Conservation (phyloP, 2,329 filamentous ascomycete species). For the Rutstroemia sp. region DNA sequence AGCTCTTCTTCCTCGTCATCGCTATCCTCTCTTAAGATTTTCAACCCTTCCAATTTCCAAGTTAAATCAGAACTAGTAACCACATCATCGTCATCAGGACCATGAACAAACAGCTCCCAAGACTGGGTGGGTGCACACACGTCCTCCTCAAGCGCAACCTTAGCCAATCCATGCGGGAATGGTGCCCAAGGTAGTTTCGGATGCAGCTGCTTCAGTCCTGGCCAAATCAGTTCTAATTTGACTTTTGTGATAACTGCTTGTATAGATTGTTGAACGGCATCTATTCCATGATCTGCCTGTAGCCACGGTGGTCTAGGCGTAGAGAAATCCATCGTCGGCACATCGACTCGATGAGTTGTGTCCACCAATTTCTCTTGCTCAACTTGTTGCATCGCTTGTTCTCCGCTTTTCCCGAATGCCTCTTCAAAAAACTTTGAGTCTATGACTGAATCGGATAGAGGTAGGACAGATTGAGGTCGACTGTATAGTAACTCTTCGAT, state of each 20-base stretch:
- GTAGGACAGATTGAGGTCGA: not conserved
- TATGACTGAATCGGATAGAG: not conserved
- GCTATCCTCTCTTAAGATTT: constrained; percentile 34
- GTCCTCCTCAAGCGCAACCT: constrained; percentile 32
- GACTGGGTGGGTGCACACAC: constrained; percentile 33
- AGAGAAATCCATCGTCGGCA: constrained; percentile 40
- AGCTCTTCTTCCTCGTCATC: constrained; percentile 34
- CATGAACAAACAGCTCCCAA: constrained; percentile 30
- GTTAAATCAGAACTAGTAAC: constrained; percentile 35
- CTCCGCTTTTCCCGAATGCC: constrained; percentile 18
- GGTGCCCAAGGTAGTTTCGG: constrained; percentile 39
- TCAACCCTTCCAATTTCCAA: constrained; percentile 42
- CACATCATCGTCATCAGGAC: constrained; percentile 20
- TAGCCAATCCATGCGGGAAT: constrained; percentile 31
- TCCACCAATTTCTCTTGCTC: constrained; percentile 30
- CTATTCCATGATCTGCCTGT: constrained; percentile 9
- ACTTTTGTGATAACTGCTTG: constrained; percentile 19
- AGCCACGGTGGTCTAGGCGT: constrained; percentile 40
- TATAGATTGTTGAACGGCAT: constrained; percentile 25
- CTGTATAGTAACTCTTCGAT: constrained; percentile 20
- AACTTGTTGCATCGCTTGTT: constrained; percentile 15
- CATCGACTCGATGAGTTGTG: constrained; percentile 38
- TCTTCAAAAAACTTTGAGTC: constrained; percentile 21
- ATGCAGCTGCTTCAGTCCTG: constrained; percentile 32
- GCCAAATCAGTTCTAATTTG: constrained; percentile 34